Conservation (phyloP, 202 grass and related monocot genomes). For the Alloteropsis angusta region DNA sequence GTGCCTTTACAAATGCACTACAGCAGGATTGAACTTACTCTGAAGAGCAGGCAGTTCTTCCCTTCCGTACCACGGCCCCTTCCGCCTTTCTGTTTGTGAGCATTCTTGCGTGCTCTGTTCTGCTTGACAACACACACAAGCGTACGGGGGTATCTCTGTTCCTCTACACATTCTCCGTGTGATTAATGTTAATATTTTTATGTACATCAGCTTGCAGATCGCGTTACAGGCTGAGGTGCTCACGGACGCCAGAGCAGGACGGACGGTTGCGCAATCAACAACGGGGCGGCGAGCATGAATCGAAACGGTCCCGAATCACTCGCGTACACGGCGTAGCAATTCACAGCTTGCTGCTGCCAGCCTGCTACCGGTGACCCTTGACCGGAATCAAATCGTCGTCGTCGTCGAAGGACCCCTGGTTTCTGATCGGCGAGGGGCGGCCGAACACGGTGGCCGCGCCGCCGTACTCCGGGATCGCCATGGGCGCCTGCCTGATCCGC, state of each 20-base stretch:
- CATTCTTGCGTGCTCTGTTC: neutral
- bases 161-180: neutral
- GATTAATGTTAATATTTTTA: neutral
- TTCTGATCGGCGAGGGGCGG: slow-evolving; percentile 9
- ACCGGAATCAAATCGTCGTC: slow-evolving; percentile 25
- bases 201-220: neutral
- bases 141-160: neutral
- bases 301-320: neutral
- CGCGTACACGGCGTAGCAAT: neutral
- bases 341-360: neutral
- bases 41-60: neutral
- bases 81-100: neutral
- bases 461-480: slow-evolving; percentile 28
- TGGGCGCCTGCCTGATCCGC: slow-evolving; percentile 19
- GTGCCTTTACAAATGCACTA: neutral
- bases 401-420: slow-evolving; percentile 1
- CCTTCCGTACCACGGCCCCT: neutral
- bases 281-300: neutral
- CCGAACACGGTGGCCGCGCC: neutral
- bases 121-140: neutral
- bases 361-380: neutral
- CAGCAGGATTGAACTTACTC: neutral
- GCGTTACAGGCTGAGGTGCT: neutral
- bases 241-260: neutral
- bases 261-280: neutral